A percentile compares a stretch with the other conserved stretches of the same genome.
Evolutionary conservation across 768 basidiomycete genomes (phyloP).

Genomic region (Termitomyces sp.): DNA sequence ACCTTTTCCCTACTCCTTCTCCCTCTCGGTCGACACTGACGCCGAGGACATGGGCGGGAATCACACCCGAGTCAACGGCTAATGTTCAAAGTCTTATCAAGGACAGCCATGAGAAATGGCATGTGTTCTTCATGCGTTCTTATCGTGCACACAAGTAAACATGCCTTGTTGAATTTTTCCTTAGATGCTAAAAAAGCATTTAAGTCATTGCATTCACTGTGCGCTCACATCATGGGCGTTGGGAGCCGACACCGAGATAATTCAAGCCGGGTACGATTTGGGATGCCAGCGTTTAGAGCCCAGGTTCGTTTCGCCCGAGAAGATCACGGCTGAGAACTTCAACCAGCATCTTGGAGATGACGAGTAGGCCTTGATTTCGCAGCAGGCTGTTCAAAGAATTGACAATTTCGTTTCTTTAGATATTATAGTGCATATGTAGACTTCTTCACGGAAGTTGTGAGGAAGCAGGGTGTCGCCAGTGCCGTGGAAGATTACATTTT

Average conservation of each 20-base stretch:
- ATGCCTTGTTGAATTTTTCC: not conserved
- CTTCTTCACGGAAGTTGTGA: slow-evolving; percentile 40
- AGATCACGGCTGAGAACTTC: slow-evolving; percentile 41
- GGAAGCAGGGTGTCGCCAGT: slow-evolving; percentile 30
- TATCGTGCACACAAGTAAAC: slow-evolving; percentile 43
- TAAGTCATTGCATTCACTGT: slow-evolving; percentile 22
- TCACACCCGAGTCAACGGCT: slow-evolving; percentile 25
- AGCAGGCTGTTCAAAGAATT: not conserved
- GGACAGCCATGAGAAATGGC: slow-evolving; percentile 42
- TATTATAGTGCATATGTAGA: slow-evolving; percentile 48
- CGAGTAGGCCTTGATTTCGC: slow-evolving; percentile 26
- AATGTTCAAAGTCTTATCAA: slow-evolving; percentile 28
- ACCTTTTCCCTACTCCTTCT: slow-evolving; percentile 26
- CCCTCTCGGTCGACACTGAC: slow-evolving; percentile 17
- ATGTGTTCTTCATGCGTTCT: slow-evolving; percentile 41
- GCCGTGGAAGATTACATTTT: slow-evolving; percentile 56
- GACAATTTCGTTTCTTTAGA: slow-evolving; percentile 27
- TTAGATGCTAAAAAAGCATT: not conserved
- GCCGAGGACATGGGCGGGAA: slow-evolving; percentile 25
- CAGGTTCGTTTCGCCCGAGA: slow-evolving; percentile 31
- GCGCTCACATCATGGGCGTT: slow-evolving; percentile 20
- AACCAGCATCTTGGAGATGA: slow-evolving; percentile 49
- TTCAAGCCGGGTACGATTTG: slow-evolving; percentile 27
- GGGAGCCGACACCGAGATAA: slow-evolving; percentile 18
- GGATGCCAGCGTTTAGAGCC: slow-evolving; percentile 24